These are phyloP conservation scores for Pelagophyceae sp. DNA, from an alignment of 352 stramenopile genomes.

Conservation along the genomic window DNA sequence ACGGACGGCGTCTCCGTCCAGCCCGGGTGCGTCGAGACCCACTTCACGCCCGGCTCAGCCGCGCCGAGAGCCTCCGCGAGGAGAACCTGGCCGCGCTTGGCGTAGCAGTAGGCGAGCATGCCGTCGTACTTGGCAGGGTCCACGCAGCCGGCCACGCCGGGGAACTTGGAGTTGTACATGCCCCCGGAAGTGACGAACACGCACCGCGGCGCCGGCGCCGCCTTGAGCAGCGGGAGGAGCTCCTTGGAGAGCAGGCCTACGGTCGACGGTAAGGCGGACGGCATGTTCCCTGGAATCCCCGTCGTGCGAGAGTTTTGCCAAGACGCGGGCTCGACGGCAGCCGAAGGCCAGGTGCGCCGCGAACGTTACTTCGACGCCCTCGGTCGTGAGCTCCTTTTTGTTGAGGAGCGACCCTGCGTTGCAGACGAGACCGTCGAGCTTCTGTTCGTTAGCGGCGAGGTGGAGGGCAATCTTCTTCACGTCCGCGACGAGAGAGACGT, in stretches of 20 bases:
- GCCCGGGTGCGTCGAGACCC: constrained; percentile 53
- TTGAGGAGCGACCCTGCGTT: constrained; percentile 64
- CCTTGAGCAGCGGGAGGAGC: constrained; percentile 46
- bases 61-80: constrained; percentile 48
- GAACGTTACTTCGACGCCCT: constrained; percentile 60
- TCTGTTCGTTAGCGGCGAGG: constrained; percentile 44
- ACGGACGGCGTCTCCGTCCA: constrained; percentile 54
- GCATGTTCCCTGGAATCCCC: not conserved
- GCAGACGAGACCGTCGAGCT: constrained; percentile 59
- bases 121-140: constrained; percentile 45
- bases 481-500: constrained; percentile 28
- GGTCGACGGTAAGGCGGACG: no score
- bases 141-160: constrained; percentile 34
- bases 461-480: constrained; percentile 42
- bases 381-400: constrained; percentile 48
- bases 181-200: constrained; percentile 54
- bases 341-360: constrained; percentile 56
- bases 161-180: constrained; percentile 65
- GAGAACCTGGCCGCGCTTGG: constrained; percentile 61
- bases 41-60: constrained; percentile 30
- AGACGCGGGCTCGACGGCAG: no score
- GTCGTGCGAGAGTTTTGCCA: constrained; percentile 9
- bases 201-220: constrained; percentile 32
- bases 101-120: constrained; percentile 56
- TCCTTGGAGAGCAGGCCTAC: constrained; percentile 49